Evolutionary conservation across 2,329 filamentous ascomycete species (phyloP), one percentile per base, ranked within the genome.

Genomic region (Pseudogymnoascus sp.): DNA sequence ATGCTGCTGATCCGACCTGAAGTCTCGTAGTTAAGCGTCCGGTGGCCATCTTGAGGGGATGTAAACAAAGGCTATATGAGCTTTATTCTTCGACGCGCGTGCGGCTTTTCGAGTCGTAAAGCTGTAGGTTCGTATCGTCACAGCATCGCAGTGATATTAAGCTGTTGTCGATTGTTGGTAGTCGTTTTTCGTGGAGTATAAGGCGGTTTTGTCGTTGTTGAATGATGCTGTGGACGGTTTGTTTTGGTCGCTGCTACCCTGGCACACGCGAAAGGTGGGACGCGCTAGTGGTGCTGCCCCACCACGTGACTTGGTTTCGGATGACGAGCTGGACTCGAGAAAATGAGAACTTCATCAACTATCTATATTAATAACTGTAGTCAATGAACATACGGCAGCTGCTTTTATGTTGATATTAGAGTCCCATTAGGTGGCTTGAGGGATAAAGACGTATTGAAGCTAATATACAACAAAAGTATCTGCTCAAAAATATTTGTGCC

Each of bases 1-100:
- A 99, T 76, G 87, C 80, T 70, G 85, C 79, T 64, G 91, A 94
- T 74, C 92, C 92, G 68, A 96, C 86, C 71, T 88, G 82, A 71
- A 84, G 74, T 75, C 84, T 84, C 76, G 83, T 67, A 65, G 65
- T 74, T 69, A 64, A 70, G 69, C 76, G 66, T 61, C 67, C 67
- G 13, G 71, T 59, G 42, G 72, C 69, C 71, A 74, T 74, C 21
- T 59, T 59, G 58, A 40, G 3, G 58, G 13, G 13, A 59, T 59
- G 58, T 59, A 59, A 59, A 59, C 58, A 59, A 59, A 59, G 33
- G 48, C 2, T 7, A 31, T 37, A 59, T 27, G 35, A 39, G 58
- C 37, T 37, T 33, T 59, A 59, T 59, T 39, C 4, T n/a, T 29
- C 37, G 21, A 59, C 25, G 33, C 58, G 37, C 25, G 33, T 39